These are phyloP conservation scores for Parietaria judaica DNA, from an alignment of 306 rosid genomes.

Conservation along the genomic window DNA sequence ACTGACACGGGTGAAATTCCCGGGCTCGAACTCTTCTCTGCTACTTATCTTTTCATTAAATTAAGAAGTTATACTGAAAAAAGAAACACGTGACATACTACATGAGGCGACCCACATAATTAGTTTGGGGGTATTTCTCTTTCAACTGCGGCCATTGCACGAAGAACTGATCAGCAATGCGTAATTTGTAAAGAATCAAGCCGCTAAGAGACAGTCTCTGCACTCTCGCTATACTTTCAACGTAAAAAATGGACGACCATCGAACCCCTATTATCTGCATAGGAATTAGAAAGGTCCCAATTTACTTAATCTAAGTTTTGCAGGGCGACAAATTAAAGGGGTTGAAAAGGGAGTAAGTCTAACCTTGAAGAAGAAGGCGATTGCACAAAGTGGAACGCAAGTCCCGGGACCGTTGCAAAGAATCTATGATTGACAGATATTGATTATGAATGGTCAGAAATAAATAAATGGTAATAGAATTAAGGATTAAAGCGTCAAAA, in stretches of 20 bases:
- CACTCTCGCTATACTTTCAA: conserved; percentile 98
- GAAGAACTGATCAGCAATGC: conserved; percentile 74
- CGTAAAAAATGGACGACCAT: conserved; percentile 85
- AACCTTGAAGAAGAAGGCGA: conserved; percentile 83
- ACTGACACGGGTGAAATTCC: not conserved
- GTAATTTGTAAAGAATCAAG: conserved; percentile 67
- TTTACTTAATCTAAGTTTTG: conserved; percentile 18
- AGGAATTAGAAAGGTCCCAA: conserved; percentile 9
- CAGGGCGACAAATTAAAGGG: not conserved
- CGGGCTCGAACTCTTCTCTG: too few species aligned
- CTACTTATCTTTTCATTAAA: too few species aligned
- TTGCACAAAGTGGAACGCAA: conserved; percentile 73
- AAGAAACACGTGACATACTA: conserved; percentile 23
- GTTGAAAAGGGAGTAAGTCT: conserved; percentile 1
- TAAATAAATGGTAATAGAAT: conserved; percentile 9
- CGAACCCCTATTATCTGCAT: conserved; percentile 58
- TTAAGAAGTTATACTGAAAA: too few species aligned
- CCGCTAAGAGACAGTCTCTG: conserved; percentile 84
- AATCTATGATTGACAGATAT: conserved; percentile 38
- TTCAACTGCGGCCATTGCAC: conserved; percentile 92
- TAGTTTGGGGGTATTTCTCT: conserved; percentile 63
- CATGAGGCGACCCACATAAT: conserved; percentile 86
- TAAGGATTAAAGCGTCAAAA: not conserved
- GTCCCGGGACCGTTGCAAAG: conserved; percentile 98
- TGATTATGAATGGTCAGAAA: not conserved